A percentile compares a stretch with the other conserved stretches of the same genome.
These are phyloP conservation scores for Lablab purpureus DNA, from an alignment of 306 rosid genomes.

Conservation along the genomic window DNA sequence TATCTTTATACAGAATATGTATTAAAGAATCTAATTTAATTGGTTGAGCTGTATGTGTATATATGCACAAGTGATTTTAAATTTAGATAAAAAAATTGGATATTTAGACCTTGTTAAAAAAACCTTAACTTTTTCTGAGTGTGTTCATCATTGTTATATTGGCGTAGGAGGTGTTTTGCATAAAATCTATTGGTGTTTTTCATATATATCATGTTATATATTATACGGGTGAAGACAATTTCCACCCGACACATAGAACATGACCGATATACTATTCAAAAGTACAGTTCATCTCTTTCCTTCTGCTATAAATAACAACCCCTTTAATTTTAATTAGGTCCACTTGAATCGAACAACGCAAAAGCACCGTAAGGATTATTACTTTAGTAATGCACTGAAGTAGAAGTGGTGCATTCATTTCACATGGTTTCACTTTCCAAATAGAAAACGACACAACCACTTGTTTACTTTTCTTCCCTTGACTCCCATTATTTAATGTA, in stretches of 20 bases:
- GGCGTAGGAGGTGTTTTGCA: background rate
- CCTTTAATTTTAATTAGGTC: background rate
- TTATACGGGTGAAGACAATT: background rate
- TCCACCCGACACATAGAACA: background rate
- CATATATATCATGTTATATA: background rate
- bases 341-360: background rate
- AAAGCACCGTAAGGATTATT: background rate
- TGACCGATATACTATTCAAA: background rate
- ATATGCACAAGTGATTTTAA: too few species aligned
- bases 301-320: background rate
- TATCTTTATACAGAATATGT: too few species aligned
- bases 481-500: background rate
- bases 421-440: background rate
- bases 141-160: background rate
- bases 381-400: background rate
- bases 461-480: background rate
- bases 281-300: too few species aligned
- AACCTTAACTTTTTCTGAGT: too few species aligned
- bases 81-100: too few species aligned
- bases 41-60: too few species aligned
- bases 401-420: background rate
- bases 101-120: too few species aligned
- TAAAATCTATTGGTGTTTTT: background rate
- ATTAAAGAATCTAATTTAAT: too few species aligned
- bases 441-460: slow-evolving; percentile 7